A percentile compares a stretch with the other conserved stretches of the same genome.
Evolutionary conservation across 352 stramenopile species (phyloP).

Genomic region (Sclerospora graminicola): DNA sequence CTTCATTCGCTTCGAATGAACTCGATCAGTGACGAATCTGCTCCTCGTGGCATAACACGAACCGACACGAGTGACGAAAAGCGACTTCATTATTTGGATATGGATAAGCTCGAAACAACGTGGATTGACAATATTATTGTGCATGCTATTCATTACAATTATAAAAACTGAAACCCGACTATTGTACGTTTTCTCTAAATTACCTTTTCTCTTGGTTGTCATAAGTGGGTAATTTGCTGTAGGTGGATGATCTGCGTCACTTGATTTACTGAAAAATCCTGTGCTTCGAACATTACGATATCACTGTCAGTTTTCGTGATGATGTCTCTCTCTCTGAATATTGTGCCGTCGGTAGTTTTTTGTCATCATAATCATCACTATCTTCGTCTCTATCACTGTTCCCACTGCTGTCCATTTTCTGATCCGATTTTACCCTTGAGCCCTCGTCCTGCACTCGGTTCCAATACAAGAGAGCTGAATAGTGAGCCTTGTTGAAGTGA

Average conservation of each 20-base stretch:
- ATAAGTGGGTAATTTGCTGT: slow-evolving; percentile 1
- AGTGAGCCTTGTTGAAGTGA: no score
- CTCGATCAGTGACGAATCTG: slow-evolving; percentile 7
- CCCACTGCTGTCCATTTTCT: no score
- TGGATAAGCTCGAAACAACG: slow-evolving; percentile 84
- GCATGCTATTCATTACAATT: slow-evolving; percentile 55
- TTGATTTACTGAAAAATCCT: no score
- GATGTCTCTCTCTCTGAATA: no score
- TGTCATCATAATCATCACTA: no score
- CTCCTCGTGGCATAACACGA: slow-evolving; percentile 17
- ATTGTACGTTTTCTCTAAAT: slow-evolving; percentile 58
- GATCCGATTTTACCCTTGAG: no score
- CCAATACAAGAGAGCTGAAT: no score
- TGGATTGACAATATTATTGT: slow-evolving; percentile 85
- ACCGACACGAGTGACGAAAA: slow-evolving; percentile 9
- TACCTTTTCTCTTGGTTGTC: neutral
- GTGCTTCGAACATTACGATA: no score
- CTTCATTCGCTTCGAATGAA: slow-evolving; percentile 43
- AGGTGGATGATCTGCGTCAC: slow-evolving; percentile 47
- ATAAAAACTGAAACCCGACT: slow-evolving; percentile 65
- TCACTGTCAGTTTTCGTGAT: no score
- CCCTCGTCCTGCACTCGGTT: no score
- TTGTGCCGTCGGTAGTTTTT: no score
- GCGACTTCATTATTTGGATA: slow-evolving; percentile 47
- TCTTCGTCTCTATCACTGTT: no score